Conservation (phyloP, 306 rosid genomes). For the Lablab purpureus region DNA sequence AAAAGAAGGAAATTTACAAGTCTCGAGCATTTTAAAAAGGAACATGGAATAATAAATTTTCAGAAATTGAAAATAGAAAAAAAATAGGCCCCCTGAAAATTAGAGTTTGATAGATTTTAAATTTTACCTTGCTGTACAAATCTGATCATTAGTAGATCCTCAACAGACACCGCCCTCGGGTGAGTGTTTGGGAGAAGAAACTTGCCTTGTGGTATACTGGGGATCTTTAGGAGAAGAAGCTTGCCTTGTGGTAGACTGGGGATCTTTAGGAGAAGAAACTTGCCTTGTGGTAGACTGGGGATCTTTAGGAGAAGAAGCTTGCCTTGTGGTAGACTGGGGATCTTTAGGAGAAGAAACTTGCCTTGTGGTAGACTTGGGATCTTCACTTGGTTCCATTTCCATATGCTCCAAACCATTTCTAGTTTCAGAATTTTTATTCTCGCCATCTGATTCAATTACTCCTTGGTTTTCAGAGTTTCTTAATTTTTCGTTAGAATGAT, state of each 20-base stretch:
- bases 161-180: slow-evolving; percentile 54
- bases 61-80: slow-evolving; percentile 47
- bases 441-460: slow-evolving; percentile 52
- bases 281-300: slow-evolving; percentile 45
- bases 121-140: slow-evolving; percentile 89
- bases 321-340: slow-evolving; percentile 44
- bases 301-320: slow-evolving; percentile 52
- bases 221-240: slow-evolving; percentile 54
- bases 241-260: slow-evolving; percentile 45
- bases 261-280: slow-evolving; percentile 52
- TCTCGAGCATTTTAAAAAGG: slow-evolving; percentile 60
- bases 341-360: slow-evolving; percentile 53
- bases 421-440: slow-evolving; percentile 50
- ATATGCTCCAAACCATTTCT: slow-evolving; percentile 46
- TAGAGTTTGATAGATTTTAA: slow-evolving; percentile 57
- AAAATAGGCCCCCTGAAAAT: slow-evolving; percentile 59
- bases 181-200: slow-evolving; percentile 58
- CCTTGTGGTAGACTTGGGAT: slow-evolving; percentile 44
- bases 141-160: slow-evolving; percentile 63
- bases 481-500: slow-evolving; percentile 49
- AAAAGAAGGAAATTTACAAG: slow-evolving; percentile 71
- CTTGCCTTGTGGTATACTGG: slow-evolving; percentile 44
- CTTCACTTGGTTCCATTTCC: slow-evolving; percentile 62
- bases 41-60: slow-evolving; percentile 55
- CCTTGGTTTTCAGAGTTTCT: slow-evolving; percentile 47